Percentiles rank a stretch among this genome's conserved stretches.
Conservation (phyloP, 2,329 filamentous ascomycete genomes). For the Xylariaceae sp. region DNA sequence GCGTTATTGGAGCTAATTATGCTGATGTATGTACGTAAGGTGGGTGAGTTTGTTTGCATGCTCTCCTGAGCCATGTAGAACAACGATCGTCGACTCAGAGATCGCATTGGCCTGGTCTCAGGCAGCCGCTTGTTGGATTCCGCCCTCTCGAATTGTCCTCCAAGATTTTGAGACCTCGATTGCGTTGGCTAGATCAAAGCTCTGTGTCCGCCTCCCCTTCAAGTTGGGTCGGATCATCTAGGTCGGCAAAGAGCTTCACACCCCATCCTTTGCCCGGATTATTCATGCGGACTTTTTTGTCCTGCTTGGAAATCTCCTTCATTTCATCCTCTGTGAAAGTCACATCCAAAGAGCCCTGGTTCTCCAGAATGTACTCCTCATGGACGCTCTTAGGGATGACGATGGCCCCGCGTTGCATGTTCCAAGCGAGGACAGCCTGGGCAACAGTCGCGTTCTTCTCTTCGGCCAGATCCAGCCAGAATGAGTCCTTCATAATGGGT, state of each 20-base stretch:
- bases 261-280: slow-evolving; percentile 36
- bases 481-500: slow-evolving; percentile 36
- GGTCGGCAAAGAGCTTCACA: slow-evolving; percentile 32
- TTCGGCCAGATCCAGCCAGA: slow-evolving; percentile 34
- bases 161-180: no score
- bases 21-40: no score
- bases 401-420: slow-evolving; percentile 38
- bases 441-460: slow-evolving; percentile 37
- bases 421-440: slow-evolving; percentile 45
- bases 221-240: slow-evolving; percentile 31
- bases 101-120: no score
- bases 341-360: slow-evolving; percentile 45
- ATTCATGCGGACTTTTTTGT: slow-evolving; percentile 32
- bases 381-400: slow-evolving; percentile 49
- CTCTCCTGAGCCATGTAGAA: no score
- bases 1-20: no score
- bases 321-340: slow-evolving; percentile 35
- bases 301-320: slow-evolving; percentile 22
- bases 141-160: no score
- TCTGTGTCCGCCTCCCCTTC: slow-evolving; percentile 13
- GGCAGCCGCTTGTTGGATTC: no score
- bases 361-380: slow-evolving; percentile 38
- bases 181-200: slow-evolving; percentile 10
- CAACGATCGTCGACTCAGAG: no score
- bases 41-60: no score